Evolutionary conservation across 2,329 filamentous ascomycete genomes (phyloP).

Genomic region (Reticulascus tulasneorum): DNA sequence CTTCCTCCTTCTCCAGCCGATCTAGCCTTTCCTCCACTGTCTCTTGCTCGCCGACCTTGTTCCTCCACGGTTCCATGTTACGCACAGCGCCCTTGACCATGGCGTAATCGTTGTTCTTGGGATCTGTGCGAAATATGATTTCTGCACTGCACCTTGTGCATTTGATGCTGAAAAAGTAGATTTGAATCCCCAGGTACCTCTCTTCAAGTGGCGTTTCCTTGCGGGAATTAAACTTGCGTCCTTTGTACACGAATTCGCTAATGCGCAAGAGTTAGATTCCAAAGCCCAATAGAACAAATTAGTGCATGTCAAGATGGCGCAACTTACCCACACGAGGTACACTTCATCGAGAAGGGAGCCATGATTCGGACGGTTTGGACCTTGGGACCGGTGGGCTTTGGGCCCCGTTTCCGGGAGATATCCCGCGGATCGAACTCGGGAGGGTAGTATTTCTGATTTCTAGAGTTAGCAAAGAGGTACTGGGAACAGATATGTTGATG

Average conservation of each 20-base stretch:
- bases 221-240: constrained; percentile 89
- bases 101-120: constrained; percentile 90
- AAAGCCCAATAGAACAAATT: neutral
- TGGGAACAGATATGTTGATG: too few species aligned
- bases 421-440: constrained; percentile 88
- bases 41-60: constrained; percentile 60
- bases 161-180: constrained; percentile 75
- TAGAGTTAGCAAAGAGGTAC: constrained; percentile 3
- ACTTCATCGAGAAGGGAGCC: constrained; percentile 81
- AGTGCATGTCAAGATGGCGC: too few species aligned
- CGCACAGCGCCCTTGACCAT: constrained; percentile 78
- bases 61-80: constrained; percentile 89
- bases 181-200: constrained; percentile 82
- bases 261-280: neutral
- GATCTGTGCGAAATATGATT: constrained; percentile 92
- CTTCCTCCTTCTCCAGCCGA: constrained; percentile 72
- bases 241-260: constrained; percentile 75
- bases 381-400: constrained; percentile 72
- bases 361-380: constrained; percentile 86
- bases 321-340: constrained; percentile 53
- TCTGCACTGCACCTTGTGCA: constrained; percentile 72
- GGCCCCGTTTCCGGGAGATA: constrained; percentile 64
- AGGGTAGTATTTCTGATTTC: constrained; percentile 54
- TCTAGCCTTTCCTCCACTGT: constrained; percentile 85
- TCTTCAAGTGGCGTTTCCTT: constrained; percentile 89